A percentile compares a stretch with the other conserved stretches of the same genome.
These are phyloP conservation scores for Alternaria conjuncta DNA, from an alignment of 2,329 filamentous ascomycete genomes.

Conservation along the genomic window DNA sequence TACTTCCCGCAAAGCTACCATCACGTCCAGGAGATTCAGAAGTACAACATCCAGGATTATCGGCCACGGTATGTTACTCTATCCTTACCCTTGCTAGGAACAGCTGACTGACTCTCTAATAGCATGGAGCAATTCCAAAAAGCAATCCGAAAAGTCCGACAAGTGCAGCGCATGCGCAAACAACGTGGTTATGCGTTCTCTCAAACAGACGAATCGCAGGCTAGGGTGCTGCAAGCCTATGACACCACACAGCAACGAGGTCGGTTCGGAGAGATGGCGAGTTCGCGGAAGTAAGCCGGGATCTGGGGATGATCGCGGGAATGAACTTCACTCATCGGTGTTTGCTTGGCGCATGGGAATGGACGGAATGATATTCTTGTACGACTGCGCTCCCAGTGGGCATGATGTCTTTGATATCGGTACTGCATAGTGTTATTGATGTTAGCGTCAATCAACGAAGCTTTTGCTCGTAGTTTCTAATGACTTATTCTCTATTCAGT, in stretches of 20 bases:
- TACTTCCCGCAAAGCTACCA: conserved; percentile 96
- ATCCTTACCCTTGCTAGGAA: background rate
- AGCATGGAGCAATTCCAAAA: conserved; percentile 99
- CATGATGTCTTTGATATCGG: conserved; percentile 8
- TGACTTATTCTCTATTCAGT: background rate
- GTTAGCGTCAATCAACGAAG: conserved; percentile 1
- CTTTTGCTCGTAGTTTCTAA: background rate
- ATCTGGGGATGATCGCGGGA: background rate
- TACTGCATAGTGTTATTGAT: conserved; percentile 9
- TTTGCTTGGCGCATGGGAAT: conserved; percentile 5
- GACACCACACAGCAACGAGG: conserved; percentile 94
- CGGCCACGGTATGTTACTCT: conserved; percentile 74
- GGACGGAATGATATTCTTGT: background rate
- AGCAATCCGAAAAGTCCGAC: conserved; percentile 95
- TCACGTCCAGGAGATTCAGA: conserved; percentile 99
- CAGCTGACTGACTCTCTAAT: conserved; percentile 3
- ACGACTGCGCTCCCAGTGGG: background rate
- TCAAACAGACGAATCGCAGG: conserved; percentile 95
- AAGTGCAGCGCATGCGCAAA: conserved; percentile 99
- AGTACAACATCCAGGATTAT: conserved; percentile 99
- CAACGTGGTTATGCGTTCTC: conserved; percentile 98
- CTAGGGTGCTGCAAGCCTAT: conserved; percentile 93
- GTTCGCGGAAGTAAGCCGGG: conserved; percentile 51
- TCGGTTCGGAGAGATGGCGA: conserved; percentile 93
- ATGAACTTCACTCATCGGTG: background rate